Conservation (phyloP, 169 alveolate species). For the Plasmodium gallinaceum region DNA sequence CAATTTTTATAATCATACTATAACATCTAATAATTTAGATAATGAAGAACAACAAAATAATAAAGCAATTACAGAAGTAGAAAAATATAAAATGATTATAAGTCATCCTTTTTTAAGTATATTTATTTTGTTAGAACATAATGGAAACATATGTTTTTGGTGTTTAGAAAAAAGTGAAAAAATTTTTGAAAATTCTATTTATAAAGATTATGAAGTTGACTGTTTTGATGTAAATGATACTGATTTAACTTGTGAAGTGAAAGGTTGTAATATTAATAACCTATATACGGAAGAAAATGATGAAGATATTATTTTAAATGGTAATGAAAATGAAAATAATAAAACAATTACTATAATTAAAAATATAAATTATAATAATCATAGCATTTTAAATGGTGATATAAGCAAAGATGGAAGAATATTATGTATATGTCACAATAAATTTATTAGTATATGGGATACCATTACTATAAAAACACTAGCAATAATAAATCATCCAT, state of each 20-base stretch:
- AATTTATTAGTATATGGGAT: slow-evolving; percentile 40
- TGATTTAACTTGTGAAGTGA: not conserved
- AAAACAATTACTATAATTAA: slow-evolving; percentile 31
- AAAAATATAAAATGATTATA: slow-evolving; percentile 23
- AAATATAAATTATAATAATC: slow-evolving; percentile 26
- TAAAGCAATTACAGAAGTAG: not conserved
- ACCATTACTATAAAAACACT: slow-evolving; percentile 24
- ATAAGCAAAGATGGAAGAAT: slow-evolving; percentile 45
- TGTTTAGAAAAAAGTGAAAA: slow-evolving; percentile 38
- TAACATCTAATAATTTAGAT: not conserved
- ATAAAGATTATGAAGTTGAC: slow-evolving; percentile 31
- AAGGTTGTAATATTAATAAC: not conserved
- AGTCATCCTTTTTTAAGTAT: slow-evolving; percentile 47
- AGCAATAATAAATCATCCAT: slow-evolving; percentile 51
- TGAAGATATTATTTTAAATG: not conserved
- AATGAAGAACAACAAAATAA: not conserved
- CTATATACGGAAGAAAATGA: not conserved
- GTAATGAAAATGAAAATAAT: not conserved
- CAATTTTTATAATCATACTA: not conserved
- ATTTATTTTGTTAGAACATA: slow-evolving; percentile 18
- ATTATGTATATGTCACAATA: slow-evolving; percentile 55
- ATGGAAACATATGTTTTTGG: slow-evolving; percentile 32
- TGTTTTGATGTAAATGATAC: slow-evolving; percentile 6
- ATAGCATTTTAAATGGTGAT: slow-evolving; percentile 35
- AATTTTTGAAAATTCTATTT: slow-evolving; percentile 24